Evolutionary conservation across 306 rosid genomes (phyloP), one percentile per base, ranked within the genome.

Genomic region (Cucurbita maxima): DNA sequence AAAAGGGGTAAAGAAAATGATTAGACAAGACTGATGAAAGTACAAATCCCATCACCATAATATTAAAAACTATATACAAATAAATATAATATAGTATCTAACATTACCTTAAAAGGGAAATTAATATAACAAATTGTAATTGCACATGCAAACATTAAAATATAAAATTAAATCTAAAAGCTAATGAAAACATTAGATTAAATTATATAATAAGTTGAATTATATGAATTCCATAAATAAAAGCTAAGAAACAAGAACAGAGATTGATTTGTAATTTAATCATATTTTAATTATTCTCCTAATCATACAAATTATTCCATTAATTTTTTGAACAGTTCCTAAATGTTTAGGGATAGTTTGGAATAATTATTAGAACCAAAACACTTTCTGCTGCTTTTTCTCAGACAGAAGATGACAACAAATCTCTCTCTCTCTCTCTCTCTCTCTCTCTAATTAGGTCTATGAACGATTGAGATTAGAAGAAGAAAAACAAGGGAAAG

Each of bases 51-150:
- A 56, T 86, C 8, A 22, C 79, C 81, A 64, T 47, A 58, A 36
- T 50, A 55, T 69, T 62, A 5, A 40, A 30, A 38, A 63, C 36
- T 52, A 44, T 7, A 57, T 40, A 10, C 58, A 40, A 75, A 30
- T 37, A 45, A 75, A 30, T 37, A 45, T 19, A 40, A 60, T 44
- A 44, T 71, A 22, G 11, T 59, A 68, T 67, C 68, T 72, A 67
- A 43, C 48, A 86, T 88, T 88, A 79, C 86, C 90, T 87, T 85
- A 82, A 76, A 87, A 75, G 91, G 92, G 71, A 83, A 85, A 79
- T 62, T 67, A 5, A 67, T 40, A 8, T 41, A 67, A 45, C 51
- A 67, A 19, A 44, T 20, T 64, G 7, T 10, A 64, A 64, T 43
- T n/a, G 36, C 55, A 67, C 72, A 67, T 67, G 41, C 72, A 20